A percentile compares a stretch with the other conserved stretches of the same genome.
phyloP scores from a whole-genome alignment of 257 asterid genomes.

The Voacanga thouarsii region DNA sequence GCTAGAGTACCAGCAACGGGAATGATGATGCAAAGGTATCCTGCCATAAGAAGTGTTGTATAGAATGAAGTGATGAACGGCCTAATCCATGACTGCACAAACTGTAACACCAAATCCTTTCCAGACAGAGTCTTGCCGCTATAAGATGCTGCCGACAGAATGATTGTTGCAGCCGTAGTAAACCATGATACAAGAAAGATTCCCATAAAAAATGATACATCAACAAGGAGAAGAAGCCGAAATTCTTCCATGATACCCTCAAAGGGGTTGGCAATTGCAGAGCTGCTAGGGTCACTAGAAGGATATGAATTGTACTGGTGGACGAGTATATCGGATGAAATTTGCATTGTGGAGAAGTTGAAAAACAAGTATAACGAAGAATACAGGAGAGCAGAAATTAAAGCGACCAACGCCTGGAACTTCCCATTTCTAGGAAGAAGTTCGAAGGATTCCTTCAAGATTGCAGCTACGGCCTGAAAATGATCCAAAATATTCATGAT shows the following conservation, averaged over 20 bases:
- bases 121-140: slow-evolving; percentile 9
- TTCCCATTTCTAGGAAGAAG: slow-evolving; percentile 30
- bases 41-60: slow-evolving; percentile 23
- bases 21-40: slow-evolving; percentile 13
- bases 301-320: not conserved
- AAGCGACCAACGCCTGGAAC: slow-evolving; percentile 16
- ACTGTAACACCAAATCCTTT: slow-evolving; percentile 11
- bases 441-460: slow-evolving; percentile 31
- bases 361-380: slow-evolving; percentile 22
- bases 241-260: slow-evolving; percentile 7
- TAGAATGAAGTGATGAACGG: slow-evolving; percentile 27
- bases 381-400: slow-evolving; percentile 20
- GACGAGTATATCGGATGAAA: slow-evolving; percentile 22
- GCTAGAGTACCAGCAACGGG: slow-evolving; percentile 3
- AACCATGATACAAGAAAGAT: slow-evolving; percentile 14
- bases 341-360: slow-evolving; percentile 21
- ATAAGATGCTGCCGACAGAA: slow-evolving; percentile 17
- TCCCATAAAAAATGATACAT: slow-evolving; percentile 3
- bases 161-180: slow-evolving; percentile 5
- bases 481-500: not conserved
- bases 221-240: slow-evolving; percentile 7
- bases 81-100: slow-evolving; percentile 20
- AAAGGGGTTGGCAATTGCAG: slow-evolving; percentile 4
- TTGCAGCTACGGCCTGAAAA: slow-evolving; percentile 19
- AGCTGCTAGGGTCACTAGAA: slow-evolving; percentile 3